Evolutionary conservation across 768 basidiomycete genomes (phyloP).

Genomic region (Suillus sp.): DNA sequence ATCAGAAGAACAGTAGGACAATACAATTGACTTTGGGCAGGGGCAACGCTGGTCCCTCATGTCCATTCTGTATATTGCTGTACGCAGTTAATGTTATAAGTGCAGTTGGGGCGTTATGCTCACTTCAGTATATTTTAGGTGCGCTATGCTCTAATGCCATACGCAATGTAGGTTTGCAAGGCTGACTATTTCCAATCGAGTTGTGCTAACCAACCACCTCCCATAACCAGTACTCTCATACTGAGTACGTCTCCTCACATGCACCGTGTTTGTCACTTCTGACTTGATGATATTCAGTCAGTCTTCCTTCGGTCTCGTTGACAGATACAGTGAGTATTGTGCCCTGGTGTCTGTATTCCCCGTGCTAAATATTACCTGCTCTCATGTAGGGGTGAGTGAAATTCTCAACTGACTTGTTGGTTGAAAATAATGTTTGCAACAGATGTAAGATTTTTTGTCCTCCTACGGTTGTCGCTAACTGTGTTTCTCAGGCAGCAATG

Average conservation of each 20-base stretch:
- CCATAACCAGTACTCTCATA: background rate
- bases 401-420: background rate
- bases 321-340: background rate
- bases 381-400: background rate
- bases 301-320: background rate
- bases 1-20: background rate
- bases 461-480: background rate
- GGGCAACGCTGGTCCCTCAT: background rate
- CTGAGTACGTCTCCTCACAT: background rate
- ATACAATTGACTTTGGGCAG: background rate
- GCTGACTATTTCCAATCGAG: background rate
- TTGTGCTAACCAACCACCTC: background rate
- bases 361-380: background rate
- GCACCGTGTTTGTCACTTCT: background rate
- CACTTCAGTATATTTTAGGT: background rate
- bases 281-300: background rate
- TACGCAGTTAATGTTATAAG: background rate
- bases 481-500: background rate
- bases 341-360: background rate
- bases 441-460: background rate
- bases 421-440: background rate
- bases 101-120: background rate
- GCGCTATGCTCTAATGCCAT: slow-evolving; percentile 1
- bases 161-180: background rate
- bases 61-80: background rate